Base-by-base conservation (phyloP, 345 rosid genomes). In the Salix dunnii region DNA sequence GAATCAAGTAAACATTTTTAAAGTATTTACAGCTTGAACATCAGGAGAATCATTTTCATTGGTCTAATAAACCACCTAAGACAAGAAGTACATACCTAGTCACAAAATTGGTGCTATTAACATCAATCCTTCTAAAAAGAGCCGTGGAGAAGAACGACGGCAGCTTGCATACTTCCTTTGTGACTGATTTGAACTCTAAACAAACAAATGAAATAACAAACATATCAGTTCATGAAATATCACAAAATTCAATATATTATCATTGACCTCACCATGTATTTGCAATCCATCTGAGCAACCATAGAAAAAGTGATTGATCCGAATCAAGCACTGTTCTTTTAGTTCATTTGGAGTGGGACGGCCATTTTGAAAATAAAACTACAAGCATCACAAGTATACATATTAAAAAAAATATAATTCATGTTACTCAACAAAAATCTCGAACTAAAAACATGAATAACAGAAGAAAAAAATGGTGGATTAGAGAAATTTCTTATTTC, bases 281-380 rank as follows among this genome's bases (percentile, higher is more conserved):
- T 87, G 91, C 81, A 93, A 84, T 78, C 99, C 99, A 80, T 90
- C 90, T 3, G 76, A 18, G 76, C 86, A 94, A 21, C 92, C 92
- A 74, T 86, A 85, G 78, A 93, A 93, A 65, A 87, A 87, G 75
- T 90, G 98, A 84, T 83, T 89, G 79, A 91, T 84, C 82, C 91
- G 87, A 81, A 83, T 73, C 85, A 92, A 72, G 77, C 86, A 86
- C 80, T 90, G 93, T 64, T 93, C 98, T 79, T 88, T 96, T 8
- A 92, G 80, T 71, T 91, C 99, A 76, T 83, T 88, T 70, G 94
- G 92, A 42, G 92, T 87, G n/a, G 98, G 97, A 2, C 87, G 91
- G 0, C 99, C 99, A 88, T 93, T 82, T 87, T 86, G 89, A 84
- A 96, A 96, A 82, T 96, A 96, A 88, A 96, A 96, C 99, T 95